phyloP scores from a whole-genome alignment of 169 alveolate genomes.

The Plasmodium berghei region DNA sequence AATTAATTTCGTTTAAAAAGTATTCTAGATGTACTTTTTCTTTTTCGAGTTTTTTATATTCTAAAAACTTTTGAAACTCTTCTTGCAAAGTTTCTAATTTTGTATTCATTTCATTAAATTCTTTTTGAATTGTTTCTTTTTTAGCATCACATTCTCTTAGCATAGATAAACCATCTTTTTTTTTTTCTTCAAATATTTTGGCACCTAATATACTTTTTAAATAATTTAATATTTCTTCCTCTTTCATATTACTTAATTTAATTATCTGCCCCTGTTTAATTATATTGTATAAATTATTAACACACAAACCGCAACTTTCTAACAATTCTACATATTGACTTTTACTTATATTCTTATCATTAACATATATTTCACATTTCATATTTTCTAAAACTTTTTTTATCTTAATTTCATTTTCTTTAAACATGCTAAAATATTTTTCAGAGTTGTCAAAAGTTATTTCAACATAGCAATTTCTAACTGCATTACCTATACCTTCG shows the following conservation, averaged over 20 bases:
- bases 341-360: slow-evolving; percentile 71
- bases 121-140: slow-evolving; percentile 79
- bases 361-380: slow-evolving; percentile 72
- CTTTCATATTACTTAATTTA: slow-evolving; percentile 74
- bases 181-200: slow-evolving; percentile 73
- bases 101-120: slow-evolving; percentile 79
- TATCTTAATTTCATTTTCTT: slow-evolving; percentile 67
- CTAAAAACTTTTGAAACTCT: slow-evolving; percentile 78
- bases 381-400: slow-evolving; percentile 75
- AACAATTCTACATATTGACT: slow-evolving; percentile 74
- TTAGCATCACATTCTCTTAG: slow-evolving; percentile 80
- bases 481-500: slow-evolving; percentile 75
- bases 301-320: slow-evolving; percentile 72
- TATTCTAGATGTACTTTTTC: slow-evolving; percentile 74
- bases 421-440: slow-evolving; percentile 76
- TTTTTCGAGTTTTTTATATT: slow-evolving; percentile 72
- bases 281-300: slow-evolving; percentile 58
- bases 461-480: slow-evolving; percentile 66
- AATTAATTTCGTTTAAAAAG: slow-evolving; percentile 69
- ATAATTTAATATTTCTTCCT: slow-evolving; percentile 64
- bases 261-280: slow-evolving; percentile 75
- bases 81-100: slow-evolving; percentile 78
- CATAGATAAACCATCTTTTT: slow-evolving; percentile 76
- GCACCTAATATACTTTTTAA: slow-evolving; percentile 74
- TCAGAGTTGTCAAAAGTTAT: slow-evolving; percentile 67